Evolutionary conservation across 1,284 basidiomycete species (phyloP).

Genomic region (Tilletia walkeri): DNA sequence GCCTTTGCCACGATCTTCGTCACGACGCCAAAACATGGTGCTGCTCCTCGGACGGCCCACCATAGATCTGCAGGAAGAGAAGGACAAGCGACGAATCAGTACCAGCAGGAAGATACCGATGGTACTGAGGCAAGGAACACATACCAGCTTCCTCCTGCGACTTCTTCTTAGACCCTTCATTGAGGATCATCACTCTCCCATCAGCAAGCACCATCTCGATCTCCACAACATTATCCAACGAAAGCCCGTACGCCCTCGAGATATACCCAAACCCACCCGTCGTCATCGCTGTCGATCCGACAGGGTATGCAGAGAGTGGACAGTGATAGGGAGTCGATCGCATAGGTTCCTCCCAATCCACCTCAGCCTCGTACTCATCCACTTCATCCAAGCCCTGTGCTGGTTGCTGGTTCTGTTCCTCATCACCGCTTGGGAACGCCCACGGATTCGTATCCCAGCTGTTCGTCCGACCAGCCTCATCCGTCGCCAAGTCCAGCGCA

Average conservation of each 20-base stretch:
- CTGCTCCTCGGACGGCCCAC: conserved; percentile 86
- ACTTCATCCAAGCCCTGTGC: no score
- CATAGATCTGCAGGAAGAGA: conserved; percentile 62
- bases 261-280: conserved; percentile 87
- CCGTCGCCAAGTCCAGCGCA: conserved; percentile 39
- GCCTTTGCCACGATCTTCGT: conserved; percentile 81
- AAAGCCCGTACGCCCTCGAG: conserved; percentile 73
- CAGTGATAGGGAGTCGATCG: conserved; percentile 37
- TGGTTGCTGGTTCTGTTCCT: no score
- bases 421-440: no score
- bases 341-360: conserved; percentile 6
- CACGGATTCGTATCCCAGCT: conserved; percentile 6
- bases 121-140: neutral
- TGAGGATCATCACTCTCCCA: conserved; percentile 41
- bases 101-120: no score
- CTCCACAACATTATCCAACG: conserved; percentile 44
- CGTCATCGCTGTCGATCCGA: conserved; percentile 75
- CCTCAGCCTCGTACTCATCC: no score
- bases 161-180: conserved; percentile 34
- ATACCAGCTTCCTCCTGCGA: conserved; percentile 45
- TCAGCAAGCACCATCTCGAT: conserved; percentile 52
- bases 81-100: neutral
- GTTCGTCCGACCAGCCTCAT: conserved; percentile 33
- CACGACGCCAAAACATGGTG: conserved; percentile 77
- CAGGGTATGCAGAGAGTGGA: conserved; percentile 59